Evolutionary conservation across 352 stramenopile genomes (phyloP).

Genomic region (Globisporangium paroecandrum): DNA sequence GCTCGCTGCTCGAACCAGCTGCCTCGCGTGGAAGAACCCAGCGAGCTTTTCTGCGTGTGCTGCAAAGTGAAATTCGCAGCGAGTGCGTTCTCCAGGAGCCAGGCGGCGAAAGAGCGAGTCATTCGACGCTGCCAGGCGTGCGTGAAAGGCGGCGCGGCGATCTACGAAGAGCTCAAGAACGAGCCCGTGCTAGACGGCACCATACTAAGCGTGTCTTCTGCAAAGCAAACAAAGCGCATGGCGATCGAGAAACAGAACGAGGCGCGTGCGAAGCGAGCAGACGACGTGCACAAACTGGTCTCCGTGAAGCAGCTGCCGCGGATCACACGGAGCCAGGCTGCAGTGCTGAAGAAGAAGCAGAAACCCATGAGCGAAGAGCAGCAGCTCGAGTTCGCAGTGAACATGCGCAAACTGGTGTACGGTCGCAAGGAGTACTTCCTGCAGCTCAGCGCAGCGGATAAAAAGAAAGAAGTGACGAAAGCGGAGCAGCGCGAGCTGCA

Average conservation of each 20-base stretch:
- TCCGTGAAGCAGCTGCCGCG: not conserved
- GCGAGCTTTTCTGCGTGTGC: not conserved
- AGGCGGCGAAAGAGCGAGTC: not conserved
- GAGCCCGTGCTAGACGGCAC: not conserved
- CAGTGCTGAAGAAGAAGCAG: not conserved
- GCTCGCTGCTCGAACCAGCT: not conserved
- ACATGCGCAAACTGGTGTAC: constrained; percentile 4
- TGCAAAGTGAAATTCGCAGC: constrained; percentile 5
- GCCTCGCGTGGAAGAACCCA: not conserved
- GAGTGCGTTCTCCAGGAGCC: not conserved
- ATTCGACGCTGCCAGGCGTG: constrained; percentile 1
- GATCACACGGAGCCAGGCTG: not conserved
- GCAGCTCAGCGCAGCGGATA: not conserved
- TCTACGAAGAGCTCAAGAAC: not conserved
- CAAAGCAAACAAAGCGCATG: not conserved
- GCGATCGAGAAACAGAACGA: not conserved
- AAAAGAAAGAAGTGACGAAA: not conserved
- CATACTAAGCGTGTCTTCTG: not conserved
- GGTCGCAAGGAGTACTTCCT: constrained; percentile 1
- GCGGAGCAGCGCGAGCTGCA: not conserved
- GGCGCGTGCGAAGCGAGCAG: not conserved
- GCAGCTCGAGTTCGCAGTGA: not conserved
- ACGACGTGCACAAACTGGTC: not conserved
- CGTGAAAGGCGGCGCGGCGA: not conserved
- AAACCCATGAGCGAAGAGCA: not conserved